Base-by-base conservation (phyloP, 768 basidiomycete genomes). In the Myochromella boudieri region DNA sequence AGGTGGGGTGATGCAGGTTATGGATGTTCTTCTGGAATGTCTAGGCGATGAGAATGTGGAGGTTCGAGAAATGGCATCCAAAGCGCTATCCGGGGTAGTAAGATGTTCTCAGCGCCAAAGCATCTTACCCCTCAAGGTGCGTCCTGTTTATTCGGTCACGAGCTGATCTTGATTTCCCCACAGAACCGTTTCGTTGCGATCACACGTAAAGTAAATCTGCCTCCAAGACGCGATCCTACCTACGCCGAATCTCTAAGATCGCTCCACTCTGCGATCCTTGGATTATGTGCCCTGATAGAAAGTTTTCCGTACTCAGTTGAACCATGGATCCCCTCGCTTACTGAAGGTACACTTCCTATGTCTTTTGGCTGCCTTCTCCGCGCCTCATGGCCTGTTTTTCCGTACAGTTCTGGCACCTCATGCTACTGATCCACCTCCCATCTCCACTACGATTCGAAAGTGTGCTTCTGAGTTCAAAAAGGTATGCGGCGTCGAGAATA, bases 271-370 rank as follows among this genome's bases (percentile, higher is more conserved):
- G 93, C 90, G 5, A 86, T 97, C 43, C 78, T 97, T 40, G 95
- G 95, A 24, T 75, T 94, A 42, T 91, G 90, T 57, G 90, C 95
- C 8, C 75, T 97, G 36, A 80, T 97, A 41, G 90, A 92, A 62
- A 95, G 94, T 47, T 89, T 88, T 67, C 95, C 95, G 10, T 97
- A 95, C 70, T 92, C 93, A 9, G 88, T 97, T 2, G 95, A 95
- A 57, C 76, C 83, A 36, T 97, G 93, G 87, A 84, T 95, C 78
- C 87, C 87, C 24, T 71, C 85, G 15, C 72, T 91, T 42, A 87
- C 87, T 27, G 87, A 90, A 72, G 78, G 87, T 87, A 56, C 31
- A 71, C 54, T 43, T 29, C 43, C 34, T 22, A 36, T 42, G 12
- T 26, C 33, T 18, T 44, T 24, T 18, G 34, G 34, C 32, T 37